Percentiles rank a stretch among this genome's conserved stretches.
Evolutionary conservation across 2,329 filamentous ascomycete species (phyloP).

Genomic region (Aspergillus uvarum): DNA sequence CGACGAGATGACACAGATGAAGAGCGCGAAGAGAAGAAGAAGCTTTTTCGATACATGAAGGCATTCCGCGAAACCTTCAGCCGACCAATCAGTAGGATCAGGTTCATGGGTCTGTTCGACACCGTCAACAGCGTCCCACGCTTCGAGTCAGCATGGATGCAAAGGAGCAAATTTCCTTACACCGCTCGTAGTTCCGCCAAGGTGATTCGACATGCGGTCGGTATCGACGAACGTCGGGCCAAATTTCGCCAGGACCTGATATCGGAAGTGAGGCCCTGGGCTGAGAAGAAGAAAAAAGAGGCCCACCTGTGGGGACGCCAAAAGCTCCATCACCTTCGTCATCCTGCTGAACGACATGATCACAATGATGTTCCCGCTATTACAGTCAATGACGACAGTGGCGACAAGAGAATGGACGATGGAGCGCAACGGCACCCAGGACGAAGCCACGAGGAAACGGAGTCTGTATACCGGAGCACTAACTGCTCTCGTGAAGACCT

Average conservation of each 20-base stretch:
- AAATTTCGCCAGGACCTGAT: constrained; percentile 61
- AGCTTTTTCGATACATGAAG: constrained; percentile 72
- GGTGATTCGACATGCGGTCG: constrained; percentile 58
- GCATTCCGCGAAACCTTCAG: constrained; percentile 79
- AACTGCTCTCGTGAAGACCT: constrained; percentile 25
- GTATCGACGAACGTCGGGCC: constrained; percentile 58
- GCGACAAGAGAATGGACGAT: constrained; percentile 8
- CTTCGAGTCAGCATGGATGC: constrained; percentile 72
- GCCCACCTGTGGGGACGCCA: constrained; percentile 23
- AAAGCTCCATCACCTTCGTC: constrained; percentile 25
- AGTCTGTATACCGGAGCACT: constrained; percentile 32
- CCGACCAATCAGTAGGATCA: constrained; percentile 68
- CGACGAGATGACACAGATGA: constrained; percentile 26
- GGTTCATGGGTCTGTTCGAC: constrained; percentile 76
- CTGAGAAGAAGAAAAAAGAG: constrained; percentile 19
- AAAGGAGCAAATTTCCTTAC: constrained; percentile 70
- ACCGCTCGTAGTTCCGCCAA: constrained; percentile 55
- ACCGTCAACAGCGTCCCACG: constrained; percentile 77
- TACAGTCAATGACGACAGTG: constrained; percentile 28
- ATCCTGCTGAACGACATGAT: constrained; percentile 14
- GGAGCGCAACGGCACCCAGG: constrained; percentile 3
- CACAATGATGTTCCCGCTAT: constrained; percentile 31
- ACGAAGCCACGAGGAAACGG: constrained; percentile 17
- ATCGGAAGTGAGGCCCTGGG: constrained; percentile 42
- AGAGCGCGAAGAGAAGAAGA: constrained; percentile 27